Percentiles rank a stretch among this genome's conserved stretches.
These are phyloP conservation scores for Vigna mungo DNA, from an alignment of 306 rosid species.

Conservation along the genomic window DNA sequence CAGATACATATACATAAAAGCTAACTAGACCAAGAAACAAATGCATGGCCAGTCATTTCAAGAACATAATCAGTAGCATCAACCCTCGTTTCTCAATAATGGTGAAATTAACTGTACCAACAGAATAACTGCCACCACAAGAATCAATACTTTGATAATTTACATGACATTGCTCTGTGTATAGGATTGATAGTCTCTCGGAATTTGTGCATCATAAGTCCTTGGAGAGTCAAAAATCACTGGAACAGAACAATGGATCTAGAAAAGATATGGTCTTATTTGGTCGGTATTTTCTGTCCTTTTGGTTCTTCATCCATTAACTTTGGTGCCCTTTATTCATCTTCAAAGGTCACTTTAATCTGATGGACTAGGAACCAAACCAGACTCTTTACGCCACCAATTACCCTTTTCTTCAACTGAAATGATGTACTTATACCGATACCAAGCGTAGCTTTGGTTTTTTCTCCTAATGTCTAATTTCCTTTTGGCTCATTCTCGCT, in stretches of 20 bases:
- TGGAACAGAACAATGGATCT: conserved; percentile 64
- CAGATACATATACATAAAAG: conserved; percentile 46
- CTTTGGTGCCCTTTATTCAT: conserved; percentile 58
- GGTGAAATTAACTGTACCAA: conserved; percentile 62
- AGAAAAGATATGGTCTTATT: conserved; percentile 63
- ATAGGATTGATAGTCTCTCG: conserved; percentile 49
- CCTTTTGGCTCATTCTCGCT: conserved; percentile 25
- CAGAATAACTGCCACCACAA: conserved; percentile 58
- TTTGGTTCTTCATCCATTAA: conserved; percentile 63
- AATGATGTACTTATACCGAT: conserved; percentile 18
- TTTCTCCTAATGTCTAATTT: neutral
- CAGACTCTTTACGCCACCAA: conserved; percentile 15
- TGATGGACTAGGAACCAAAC: conserved; percentile 50
- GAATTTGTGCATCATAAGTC: conserved; percentile 58
- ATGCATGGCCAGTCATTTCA: conserved; percentile 52
- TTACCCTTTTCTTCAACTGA: neutral
- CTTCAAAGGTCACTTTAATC: conserved; percentile 48
- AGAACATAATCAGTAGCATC: conserved; percentile 47
- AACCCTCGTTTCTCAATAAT: conserved; percentile 52
- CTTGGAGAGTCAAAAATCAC: conserved; percentile 49
- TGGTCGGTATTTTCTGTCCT: conserved; percentile 66
- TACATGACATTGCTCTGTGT: conserved; percentile 15
- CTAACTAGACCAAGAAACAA: conserved; percentile 43
- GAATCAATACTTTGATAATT: conserved; percentile 48
- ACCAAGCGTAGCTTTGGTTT: conserved; percentile 41